phyloP scores from a whole-genome alignment of 2,329 filamentous ascomycete species.

The Diaporthe velutina region DNA sequence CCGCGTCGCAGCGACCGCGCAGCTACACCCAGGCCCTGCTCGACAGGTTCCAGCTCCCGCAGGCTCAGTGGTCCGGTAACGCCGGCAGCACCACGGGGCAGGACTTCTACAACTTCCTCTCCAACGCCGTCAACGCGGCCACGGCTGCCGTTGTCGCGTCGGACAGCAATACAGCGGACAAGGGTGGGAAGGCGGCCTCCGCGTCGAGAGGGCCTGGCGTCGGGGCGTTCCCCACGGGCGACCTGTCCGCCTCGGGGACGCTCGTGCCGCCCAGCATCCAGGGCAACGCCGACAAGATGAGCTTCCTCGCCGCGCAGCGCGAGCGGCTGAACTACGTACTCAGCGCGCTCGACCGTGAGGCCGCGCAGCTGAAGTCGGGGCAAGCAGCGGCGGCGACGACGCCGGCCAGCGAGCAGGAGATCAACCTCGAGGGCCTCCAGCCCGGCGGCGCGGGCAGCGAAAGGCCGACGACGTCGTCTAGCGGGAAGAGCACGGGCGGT shows the following conservation, averaged over 20 bases:
- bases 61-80: constrained; percentile 66
- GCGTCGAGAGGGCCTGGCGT: constrained; percentile 45
- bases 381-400: constrained; percentile 27
- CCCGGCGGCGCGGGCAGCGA: constrained; percentile 40
- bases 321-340: constrained; percentile 82
- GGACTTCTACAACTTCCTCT: constrained; percentile 84
- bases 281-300: constrained; percentile 74
- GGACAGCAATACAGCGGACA: constrained; percentile 51
- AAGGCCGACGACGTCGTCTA: constrained; percentile 58
- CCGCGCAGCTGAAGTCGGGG: constrained; percentile 66
- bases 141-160: constrained; percentile 46
- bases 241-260: constrained; percentile 60
- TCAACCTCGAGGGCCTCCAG: constrained; percentile 14
- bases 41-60: constrained; percentile 86
- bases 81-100: constrained; percentile 34
- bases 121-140: constrained; percentile 78
- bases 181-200: constrained; percentile 41
- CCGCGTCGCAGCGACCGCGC: constrained; percentile 51
- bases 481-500: constrained; percentile 63
- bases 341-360: constrained; percentile 84
- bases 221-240: constrained; percentile 53
- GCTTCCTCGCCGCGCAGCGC: constrained; percentile 83
- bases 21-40: constrained; percentile 86
- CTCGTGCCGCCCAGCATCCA: constrained; percentile 80
- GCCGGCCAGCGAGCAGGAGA: constrained; percentile 4